Base-by-base conservation (phyloP, 163 green algal species). In the Coccomyxa subellipsoidea region DNA sequence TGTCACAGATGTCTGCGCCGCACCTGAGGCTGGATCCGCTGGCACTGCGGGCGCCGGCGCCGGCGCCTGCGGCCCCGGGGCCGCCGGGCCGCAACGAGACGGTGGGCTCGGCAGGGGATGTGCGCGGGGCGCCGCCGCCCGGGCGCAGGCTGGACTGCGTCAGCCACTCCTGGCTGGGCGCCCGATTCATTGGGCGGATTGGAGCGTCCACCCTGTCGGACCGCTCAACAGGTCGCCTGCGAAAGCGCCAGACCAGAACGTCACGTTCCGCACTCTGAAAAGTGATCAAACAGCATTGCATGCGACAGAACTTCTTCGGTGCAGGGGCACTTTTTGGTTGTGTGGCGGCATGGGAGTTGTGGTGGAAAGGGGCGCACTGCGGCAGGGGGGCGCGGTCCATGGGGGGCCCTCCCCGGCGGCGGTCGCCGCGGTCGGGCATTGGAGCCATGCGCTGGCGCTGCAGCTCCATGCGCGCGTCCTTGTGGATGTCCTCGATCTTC, bases 401-500 rank as follows among this genome's bases (percentile, higher is more conserved):
- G 47, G 47, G 47, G 47, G 47, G 47, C 59, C 31, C 18, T 37
- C 38, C 34, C 70, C 69, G 7, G 39, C 23, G 32, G 34, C 66
- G 66, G 66, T 73, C 66, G 2, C 59, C 32, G 36, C n/a, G 15
- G 76, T 69, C 37, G 54, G 53, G 38, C 36, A 53, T 25, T 47
- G 36, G 75, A 1, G 38, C 27, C 29, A 66, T 77, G 54, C 39
- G 66, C 70, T 81, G 76, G 40, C 81, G 59, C 85, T 31, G 54
- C 73, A 23, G 81, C 85, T 71, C 78, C 35, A 53, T 77, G 36
- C 54, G 77, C 72, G 92, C 93, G n/a, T 96, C 92, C 2, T 81
- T 81, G 84, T 96, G 93, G 37, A 98, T 94, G 71, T 98, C 93
- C 77, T 95, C 89, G 69, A 99, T 99, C 83, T 93, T 98, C 92